Conservation (phyloP, 2,329 filamentous ascomycete species). For the Fusarium sp. region DNA sequence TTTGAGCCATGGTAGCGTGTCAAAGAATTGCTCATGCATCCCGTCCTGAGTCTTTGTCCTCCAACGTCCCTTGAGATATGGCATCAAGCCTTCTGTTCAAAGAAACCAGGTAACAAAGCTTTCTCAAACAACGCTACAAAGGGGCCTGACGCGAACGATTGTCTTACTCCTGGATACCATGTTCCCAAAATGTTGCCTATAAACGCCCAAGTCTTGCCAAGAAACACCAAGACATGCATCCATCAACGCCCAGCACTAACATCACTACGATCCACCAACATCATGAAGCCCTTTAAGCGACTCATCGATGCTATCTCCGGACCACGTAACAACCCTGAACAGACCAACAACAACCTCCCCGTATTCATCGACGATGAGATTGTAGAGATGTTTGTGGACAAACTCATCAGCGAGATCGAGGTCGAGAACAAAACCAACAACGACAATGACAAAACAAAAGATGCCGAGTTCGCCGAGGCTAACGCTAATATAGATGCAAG, state of each 20-base stretch:
- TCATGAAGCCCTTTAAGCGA: neutral
- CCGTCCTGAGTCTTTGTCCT: neutral
- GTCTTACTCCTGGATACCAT: neutral
- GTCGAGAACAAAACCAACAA: neutral
- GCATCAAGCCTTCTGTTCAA: neutral
- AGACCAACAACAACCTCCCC: neutral
- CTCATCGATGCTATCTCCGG: neutral
- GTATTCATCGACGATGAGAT: neutral
- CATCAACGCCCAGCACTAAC: neutral
- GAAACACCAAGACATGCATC: neutral
- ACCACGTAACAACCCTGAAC: neutral
- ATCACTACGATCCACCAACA: neutral
- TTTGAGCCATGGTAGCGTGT: neutral
- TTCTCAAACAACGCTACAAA: neutral
- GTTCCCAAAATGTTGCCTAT: neutral
- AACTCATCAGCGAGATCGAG: neutral
- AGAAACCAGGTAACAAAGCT: neutral
- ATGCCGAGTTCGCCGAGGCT: neutral
- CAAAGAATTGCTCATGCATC: neutral
- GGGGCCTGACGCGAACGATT: neutral
- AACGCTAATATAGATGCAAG: neutral
- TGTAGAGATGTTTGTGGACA: neutral
- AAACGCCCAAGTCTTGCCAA: neutral
- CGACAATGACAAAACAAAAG: neutral
- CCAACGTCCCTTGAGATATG: neutral